phyloP scores from a whole-genome alignment of 805 yeast species.

The Dipodascopsis uninucleata region DNA sequence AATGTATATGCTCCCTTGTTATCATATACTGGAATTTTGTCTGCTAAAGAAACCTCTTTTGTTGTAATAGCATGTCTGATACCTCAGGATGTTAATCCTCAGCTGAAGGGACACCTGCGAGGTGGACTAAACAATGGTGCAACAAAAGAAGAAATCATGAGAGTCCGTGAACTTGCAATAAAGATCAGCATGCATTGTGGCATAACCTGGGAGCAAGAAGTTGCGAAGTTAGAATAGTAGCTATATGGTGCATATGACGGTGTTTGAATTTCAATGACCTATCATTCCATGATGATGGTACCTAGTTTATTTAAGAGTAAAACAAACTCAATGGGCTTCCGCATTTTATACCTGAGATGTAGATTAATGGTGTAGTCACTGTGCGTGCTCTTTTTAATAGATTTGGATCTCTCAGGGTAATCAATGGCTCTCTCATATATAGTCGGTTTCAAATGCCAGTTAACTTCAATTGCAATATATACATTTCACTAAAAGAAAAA shows the following conservation, averaged over 20 bases:
- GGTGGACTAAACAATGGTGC: slow-evolving; percentile 84
- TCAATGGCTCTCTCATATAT: no score
- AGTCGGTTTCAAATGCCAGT: no score
- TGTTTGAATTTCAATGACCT: not conserved
- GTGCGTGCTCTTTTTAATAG: no score
- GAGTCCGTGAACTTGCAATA: slow-evolving; percentile 59
- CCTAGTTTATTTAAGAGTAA: no score
- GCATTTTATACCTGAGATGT: no score
- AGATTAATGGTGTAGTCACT: no score
- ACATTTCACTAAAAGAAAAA: no score
- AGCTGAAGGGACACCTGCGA: slow-evolving; percentile 80
- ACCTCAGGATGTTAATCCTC: slow-evolving; percentile 93
- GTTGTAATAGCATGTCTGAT: slow-evolving; percentile 75
- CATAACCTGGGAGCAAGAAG: slow-evolving; percentile 52
- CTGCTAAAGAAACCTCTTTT: slow-evolving; percentile 67
- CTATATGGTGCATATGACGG: not conserved
- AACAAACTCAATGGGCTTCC: no score
- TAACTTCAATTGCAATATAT: no score
- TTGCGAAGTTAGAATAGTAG: slow-evolving; percentile 47
- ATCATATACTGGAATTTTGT: slow-evolving; percentile 60
- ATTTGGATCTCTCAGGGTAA: no score
- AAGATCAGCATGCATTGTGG: slow-evolving; percentile 74
- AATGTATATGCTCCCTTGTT: slow-evolving; percentile 77
- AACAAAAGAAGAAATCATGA: slow-evolving; percentile 56
- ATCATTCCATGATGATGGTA: no score